These are phyloP conservation scores for Ceratocystis huliohia DNA, from an alignment of 2,329 filamentous ascomycete species.

Conservation along the genomic window DNA sequence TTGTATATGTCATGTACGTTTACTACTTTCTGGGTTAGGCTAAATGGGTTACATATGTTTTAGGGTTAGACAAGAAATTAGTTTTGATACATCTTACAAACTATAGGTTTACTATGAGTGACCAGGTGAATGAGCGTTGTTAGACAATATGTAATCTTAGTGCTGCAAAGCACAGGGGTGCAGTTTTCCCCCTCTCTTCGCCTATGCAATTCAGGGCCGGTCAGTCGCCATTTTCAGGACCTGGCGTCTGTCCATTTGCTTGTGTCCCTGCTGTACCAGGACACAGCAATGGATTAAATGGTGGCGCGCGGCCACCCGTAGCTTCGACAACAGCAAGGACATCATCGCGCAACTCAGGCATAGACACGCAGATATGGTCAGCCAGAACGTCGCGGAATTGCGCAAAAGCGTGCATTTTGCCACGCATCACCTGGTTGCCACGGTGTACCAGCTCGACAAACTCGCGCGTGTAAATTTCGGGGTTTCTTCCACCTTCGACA, in stretches of 20 bases:
- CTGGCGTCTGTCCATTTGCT: not conserved
- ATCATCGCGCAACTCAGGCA: slow-evolving; percentile 47
- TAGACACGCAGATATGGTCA: slow-evolving; percentile 41
- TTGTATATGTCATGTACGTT: not conserved
- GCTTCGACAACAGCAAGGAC: slow-evolving; percentile 38
- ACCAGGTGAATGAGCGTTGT: too few species aligned
- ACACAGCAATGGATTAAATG: slow-evolving; percentile 1
- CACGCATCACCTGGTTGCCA: slow-evolving; percentile 53
- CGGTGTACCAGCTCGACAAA: slow-evolving; percentile 57
- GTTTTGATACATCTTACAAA: not conserved
- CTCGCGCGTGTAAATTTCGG: slow-evolving; percentile 61
- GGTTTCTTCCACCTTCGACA: slow-evolving; percentile 59
- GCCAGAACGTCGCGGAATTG: slow-evolving; percentile 51
- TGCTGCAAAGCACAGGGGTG: not conserved
- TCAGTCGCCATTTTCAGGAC: slow-evolving; percentile 10
- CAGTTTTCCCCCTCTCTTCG: not conserved
- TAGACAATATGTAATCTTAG: too few species aligned
- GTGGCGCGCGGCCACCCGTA: slow-evolving; percentile 28
- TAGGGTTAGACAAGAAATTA: slow-evolving; percentile 7
- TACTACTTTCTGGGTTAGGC: not conserved
- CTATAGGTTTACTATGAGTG: too few species aligned
- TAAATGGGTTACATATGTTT: not conserved
- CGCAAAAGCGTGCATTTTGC: slow-evolving; percentile 50
- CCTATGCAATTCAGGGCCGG: not conserved
- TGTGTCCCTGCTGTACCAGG: not conserved